A percentile compares a stretch with the other conserved stretches of the same genome.
These are phyloP conservation scores for Calonectria honghensis DNA, from an alignment of 2,329 filamentous ascomycete genomes.

Conservation along the genomic window DNA sequence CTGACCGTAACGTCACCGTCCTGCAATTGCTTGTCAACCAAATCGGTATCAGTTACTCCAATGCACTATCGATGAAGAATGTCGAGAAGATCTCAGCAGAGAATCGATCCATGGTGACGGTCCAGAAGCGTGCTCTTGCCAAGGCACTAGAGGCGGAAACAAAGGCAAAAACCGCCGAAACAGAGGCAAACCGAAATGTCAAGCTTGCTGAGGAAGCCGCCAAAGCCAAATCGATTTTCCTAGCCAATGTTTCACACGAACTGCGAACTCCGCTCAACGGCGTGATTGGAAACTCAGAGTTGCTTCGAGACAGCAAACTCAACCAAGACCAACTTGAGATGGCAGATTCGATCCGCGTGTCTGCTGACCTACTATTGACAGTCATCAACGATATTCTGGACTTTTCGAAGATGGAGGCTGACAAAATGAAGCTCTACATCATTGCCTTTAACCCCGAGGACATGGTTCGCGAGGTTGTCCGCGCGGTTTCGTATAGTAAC, in stretches of 20 bases:
- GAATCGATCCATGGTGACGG: conserved; percentile 85
- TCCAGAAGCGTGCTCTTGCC: conserved; percentile 83
- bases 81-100: conserved; percentile 86
- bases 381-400: conserved; percentile 98
- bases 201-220: conserved; percentile 89
- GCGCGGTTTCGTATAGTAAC: conserved; percentile 80
- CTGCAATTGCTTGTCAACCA: conserved; percentile 85
- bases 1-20: conserved; percentile 81
- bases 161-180: conserved; percentile 85
- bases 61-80: conserved; percentile 80
- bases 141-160: conserved; percentile 84
- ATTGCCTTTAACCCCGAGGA: conserved; percentile 81
- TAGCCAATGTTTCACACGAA: conserved; percentile 88
- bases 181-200: conserved; percentile 85
- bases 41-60: conserved; percentile 83
- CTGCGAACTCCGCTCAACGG: conserved; percentile 89
- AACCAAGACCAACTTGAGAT: conserved; percentile 88
- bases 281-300: conserved; percentile 91
- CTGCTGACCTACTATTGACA: conserved; percentile 89
- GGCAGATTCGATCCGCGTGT: conserved; percentile 90
- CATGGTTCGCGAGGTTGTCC: conserved; percentile 80
- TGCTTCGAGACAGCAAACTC: conserved; percentile 84
- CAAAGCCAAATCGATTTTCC: conserved; percentile 88
- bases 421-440: conserved; percentile 88
- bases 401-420: conserved; percentile 94